Percentiles rank a stretch among this genome's conserved stretches.
These are phyloP conservation scores for Hylodesmum podocarpum DNA, from an alignment of 306 rosid genomes.

Conservation along the genomic window DNA sequence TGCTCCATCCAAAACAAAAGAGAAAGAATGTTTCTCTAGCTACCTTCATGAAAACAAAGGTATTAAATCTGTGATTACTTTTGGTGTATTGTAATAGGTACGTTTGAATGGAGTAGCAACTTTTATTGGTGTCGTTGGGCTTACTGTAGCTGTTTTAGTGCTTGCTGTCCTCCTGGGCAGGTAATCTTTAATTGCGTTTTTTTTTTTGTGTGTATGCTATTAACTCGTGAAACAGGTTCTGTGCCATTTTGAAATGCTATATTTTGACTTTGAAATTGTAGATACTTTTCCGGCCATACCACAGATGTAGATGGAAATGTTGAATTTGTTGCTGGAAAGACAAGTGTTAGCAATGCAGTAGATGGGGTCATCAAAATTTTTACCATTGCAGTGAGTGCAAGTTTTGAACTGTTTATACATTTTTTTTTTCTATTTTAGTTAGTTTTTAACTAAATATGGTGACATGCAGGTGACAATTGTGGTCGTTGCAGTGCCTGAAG, in stretches of 20 bases:
- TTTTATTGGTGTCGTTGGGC: constrained; percentile 95
- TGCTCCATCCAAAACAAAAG: constrained; percentile 21
- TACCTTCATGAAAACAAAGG: neutral
- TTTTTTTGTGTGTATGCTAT: neutral
- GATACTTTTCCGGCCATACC: constrained; percentile 81
- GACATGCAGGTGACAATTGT: constrained; percentile 92
- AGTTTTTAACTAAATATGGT: constrained; percentile 38
- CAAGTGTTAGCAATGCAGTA: constrained; percentile 51
- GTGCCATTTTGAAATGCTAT: constrained; percentile 28
- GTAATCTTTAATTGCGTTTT: constrained; percentile 40
- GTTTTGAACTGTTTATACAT: constrained; percentile 21
- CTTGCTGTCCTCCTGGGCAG: constrained; percentile 82
- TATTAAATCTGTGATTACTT: constrained; percentile 27
- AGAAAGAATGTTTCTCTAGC: constrained; percentile 27
- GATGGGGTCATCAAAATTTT: constrained; percentile 78
- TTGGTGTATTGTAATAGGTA: constrained; percentile 59
- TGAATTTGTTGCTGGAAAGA: constrained; percentile 54
- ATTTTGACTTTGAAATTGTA: constrained; percentile 39
- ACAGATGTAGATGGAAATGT: constrained; percentile 43
- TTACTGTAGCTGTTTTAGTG: constrained; percentile 75
- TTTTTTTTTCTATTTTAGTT: neutral
- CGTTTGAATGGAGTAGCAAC: constrained; percentile 99
- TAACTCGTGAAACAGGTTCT: neutral
- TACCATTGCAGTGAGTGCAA: constrained; percentile 87
- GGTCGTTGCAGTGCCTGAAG: constrained; percentile 99